Percentiles rank a stretch among this genome's conserved stretches.
These are phyloP conservation scores for Didymella lethalis DNA, from an alignment of 2,329 filamentous ascomycete species.

Conservation along the genomic window DNA sequence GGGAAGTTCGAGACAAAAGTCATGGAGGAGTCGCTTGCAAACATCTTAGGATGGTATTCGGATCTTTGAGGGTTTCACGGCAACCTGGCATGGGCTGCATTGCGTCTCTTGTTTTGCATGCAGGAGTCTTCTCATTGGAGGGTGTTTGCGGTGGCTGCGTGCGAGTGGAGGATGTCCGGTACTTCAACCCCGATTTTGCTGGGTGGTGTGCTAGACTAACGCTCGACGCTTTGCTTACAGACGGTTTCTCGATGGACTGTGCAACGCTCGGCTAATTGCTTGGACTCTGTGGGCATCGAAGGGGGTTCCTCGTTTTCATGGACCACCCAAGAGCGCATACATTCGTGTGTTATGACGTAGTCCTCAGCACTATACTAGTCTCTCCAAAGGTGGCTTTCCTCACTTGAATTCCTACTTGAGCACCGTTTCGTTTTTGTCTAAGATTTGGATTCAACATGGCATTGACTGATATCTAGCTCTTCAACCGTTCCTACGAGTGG, in stretches of 20 bases:
- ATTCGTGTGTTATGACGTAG: conserved; percentile 10
- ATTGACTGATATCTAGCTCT: neutral
- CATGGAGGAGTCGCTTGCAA: conserved; percentile 34
- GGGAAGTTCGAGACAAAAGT: conserved; percentile 44
- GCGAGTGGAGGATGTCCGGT: conserved; percentile 26
- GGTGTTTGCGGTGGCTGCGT: conserved; percentile 37
- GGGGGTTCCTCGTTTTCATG: conserved; percentile 16
- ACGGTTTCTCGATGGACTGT: conserved; percentile 7
- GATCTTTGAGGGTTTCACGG: conserved; percentile 32
- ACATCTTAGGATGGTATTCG: conserved; percentile 42
- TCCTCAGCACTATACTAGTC: conserved; percentile 37
- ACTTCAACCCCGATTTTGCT: conserved; percentile 5
- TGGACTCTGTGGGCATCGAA: conserved; percentile 34
- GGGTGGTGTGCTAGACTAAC: conserved; percentile 14
- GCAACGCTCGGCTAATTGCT: conserved; percentile 20
- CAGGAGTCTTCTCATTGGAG: conserved; percentile 45
- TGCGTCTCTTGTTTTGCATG: conserved; percentile 46
- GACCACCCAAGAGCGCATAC: conserved; percentile 7
- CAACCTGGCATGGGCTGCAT: conserved; percentile 38
- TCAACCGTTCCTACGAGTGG: too few species aligned
- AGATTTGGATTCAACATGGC: conserved; percentile 15
- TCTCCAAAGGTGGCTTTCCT: conserved; percentile 28
- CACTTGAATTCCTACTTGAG: conserved; percentile 29
- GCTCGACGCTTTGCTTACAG: conserved; percentile 16
- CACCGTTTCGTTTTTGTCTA: conserved; percentile 35